Conservation (phyloP, 169 alveolate genomes). For the Theileria orientalis region DNA sequence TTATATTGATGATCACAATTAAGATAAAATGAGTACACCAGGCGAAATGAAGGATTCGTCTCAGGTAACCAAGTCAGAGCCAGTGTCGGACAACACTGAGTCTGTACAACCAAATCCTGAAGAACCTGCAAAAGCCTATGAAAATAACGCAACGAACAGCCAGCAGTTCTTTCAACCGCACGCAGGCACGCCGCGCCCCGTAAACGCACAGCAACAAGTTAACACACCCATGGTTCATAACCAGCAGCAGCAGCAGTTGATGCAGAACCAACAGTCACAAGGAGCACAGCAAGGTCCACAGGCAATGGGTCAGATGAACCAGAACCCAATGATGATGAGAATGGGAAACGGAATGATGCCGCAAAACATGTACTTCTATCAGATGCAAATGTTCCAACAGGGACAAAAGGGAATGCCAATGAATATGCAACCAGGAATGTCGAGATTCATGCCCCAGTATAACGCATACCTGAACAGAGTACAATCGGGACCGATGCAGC, state of each 20-base stretch:
- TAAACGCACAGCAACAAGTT: neutral
- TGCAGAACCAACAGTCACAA: neutral
- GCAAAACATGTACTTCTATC: slow-evolving; percentile 21
- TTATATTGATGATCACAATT: neutral
- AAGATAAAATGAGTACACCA: neutral
- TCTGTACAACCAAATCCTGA: neutral
- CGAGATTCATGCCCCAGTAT: slow-evolving; percentile 64
- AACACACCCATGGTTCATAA: slow-evolving; percentile 25
- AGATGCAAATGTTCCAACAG: slow-evolving; percentile 48
- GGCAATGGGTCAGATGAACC: neutral
- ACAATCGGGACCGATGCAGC: slow-evolving; percentile 29
- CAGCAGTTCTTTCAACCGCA: neutral
- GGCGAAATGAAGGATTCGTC: slow-evolving; percentile 5
- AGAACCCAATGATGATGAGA: slow-evolving; percentile 35
- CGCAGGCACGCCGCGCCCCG: neutral
- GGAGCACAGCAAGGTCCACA: slow-evolving; percentile 24
- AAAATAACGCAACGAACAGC: neutral
- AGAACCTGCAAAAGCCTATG: neutral
- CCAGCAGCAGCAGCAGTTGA: neutral
- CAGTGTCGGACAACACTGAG: neutral
- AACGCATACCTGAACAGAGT: slow-evolving; percentile 58
- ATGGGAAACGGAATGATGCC: slow-evolving; percentile 26
- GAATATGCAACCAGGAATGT: slow-evolving; percentile 59
- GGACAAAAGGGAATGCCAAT: slow-evolving; percentile 39
- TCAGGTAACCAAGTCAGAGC: slow-evolving; percentile 3